Conservation (phyloP, 176 grass and related monocot species). For the Zoysia japonica region DNA sequence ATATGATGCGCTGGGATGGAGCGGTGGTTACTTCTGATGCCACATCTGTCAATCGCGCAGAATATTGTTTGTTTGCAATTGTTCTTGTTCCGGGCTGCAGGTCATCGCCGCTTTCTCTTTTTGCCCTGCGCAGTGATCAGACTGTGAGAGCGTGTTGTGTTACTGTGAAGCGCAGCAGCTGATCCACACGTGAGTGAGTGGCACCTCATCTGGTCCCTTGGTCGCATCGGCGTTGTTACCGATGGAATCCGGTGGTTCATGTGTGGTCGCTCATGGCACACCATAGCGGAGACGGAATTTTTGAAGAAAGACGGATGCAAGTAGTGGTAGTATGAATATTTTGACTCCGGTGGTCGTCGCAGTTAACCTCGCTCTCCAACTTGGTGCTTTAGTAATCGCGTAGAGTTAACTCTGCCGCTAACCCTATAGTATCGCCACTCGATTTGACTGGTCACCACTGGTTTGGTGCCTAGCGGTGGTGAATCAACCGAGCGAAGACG, state of each 20-base stretch:
- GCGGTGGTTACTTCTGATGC: conserved; percentile 29
- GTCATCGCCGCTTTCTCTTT: not conserved
- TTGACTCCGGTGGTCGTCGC: conserved; percentile 19
- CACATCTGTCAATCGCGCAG: not conserved
- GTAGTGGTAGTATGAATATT: conserved; percentile 16
- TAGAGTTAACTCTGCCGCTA: not conserved
- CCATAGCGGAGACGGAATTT: conserved; percentile 28
- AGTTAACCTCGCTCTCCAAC: not conserved
- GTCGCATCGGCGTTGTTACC: not conserved
- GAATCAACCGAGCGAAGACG: not conserved
- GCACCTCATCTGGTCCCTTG: not conserved
- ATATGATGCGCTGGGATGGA: not conserved
- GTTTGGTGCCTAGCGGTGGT: conserved; percentile 11
- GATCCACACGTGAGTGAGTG: conserved; percentile 18
- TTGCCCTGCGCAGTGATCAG: not conserved
- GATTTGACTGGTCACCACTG: conserved; percentile 46
- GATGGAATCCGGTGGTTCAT: not conserved
- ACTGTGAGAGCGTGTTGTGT: not conserved
- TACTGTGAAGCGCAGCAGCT: not conserved
- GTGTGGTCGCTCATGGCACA: not conserved
- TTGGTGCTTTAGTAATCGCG: not conserved
- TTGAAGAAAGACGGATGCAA: conserved; percentile 3
- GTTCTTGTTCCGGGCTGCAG: conserved; percentile 6
- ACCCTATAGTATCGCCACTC: conserved; percentile 27
- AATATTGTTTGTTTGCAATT: conserved; percentile 4